Percentiles rank a stretch among this genome's conserved stretches.
Conservation (phyloP, 768 basidiomycete genomes). For the Trametes meyenii region DNA sequence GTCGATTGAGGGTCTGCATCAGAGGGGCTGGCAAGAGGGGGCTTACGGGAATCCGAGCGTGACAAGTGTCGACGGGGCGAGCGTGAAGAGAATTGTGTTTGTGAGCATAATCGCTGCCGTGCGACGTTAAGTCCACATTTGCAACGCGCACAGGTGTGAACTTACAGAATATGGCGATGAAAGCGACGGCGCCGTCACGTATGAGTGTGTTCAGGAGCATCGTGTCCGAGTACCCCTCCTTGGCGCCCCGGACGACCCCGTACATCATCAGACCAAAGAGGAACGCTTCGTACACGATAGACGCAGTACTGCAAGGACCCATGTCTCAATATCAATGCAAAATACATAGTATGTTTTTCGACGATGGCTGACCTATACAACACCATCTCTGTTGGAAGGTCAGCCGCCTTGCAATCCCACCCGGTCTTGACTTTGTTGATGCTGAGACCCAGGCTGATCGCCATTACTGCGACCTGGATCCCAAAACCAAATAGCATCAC, state of each 20-base stretch:
- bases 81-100: conserved; percentile 22
- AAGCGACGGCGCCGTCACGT: conserved; percentile 33
- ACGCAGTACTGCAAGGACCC: conserved; percentile 23
- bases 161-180: conserved; percentile 32
- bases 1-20: background rate
- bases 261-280: conserved; percentile 30
- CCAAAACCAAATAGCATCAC: conserved; percentile 16
- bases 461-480: conserved; percentile 16
- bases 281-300: conserved; percentile 29
- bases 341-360: background rate
- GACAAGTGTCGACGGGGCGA: conserved; percentile 20
- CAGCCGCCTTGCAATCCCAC: conserved; percentile 9
- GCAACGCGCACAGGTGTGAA: background rate
- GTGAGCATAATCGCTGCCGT: conserved; percentile 18
- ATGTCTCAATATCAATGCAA: background rate
- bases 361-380: conserved; percentile 16
- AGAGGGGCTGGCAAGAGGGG: too few relatives aligned
- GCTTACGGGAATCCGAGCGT: conserved; percentile 22
- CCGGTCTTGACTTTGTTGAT: conserved; percentile 17
- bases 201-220: conserved; percentile 28
- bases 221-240: conserved; percentile 27
- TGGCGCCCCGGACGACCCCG: conserved; percentile 26
- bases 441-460: conserved; percentile 17
- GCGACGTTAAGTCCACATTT: background rate
- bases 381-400: conserved; percentile 19